Evolutionary conservation across 371 early-diverging fungal species (phyloP), one percentile per base, ranked within the genome.

Genomic region (Umbelopsis sp.): DNA sequence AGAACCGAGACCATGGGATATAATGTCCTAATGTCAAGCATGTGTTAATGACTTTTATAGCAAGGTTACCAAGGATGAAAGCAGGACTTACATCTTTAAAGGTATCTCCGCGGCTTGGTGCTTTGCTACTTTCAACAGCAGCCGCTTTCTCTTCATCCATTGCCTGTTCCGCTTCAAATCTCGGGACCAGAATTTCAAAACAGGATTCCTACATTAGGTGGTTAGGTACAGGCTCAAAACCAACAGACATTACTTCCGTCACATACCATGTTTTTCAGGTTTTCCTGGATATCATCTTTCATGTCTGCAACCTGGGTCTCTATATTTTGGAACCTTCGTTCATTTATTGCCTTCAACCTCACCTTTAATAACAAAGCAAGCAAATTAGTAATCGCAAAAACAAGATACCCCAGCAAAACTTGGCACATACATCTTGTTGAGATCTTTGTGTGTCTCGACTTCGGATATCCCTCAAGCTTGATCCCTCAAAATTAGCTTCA

Each of bases 101-200:
- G 51, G 63, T 72, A 73, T 74, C 38, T 83, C 66, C 67, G 70
- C 72, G 65, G 14, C 29, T 57, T 3, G 12, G 14, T 35, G 11
- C 7, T 11, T 35, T 57, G 7, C 11, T 18, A 3, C 5, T 57
- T 57, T 57, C 14, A 12, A 3, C 7, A 22, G 25, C 29, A 16
- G 32, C 35, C 35, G 29, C 29, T 35, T 35, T 18, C 1, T 35
- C 10, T 7, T 57, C 78, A 38, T 80, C 76, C 63, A 80, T 78
- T 44, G 76, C 80, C 3, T 76, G 20, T 9, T 71, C 71, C 4
- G 71, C 65, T 32, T 57, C 63, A 53, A 74, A 74, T 44, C 80
- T 85, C 7, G 89, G 89, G 4, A 88, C 80, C 22, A 88, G 67
- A 20, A 88, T 87, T 5, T 86, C 85, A 74, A 88, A 88, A 29